Base-by-base conservation (phyloP, 2,329 filamentous ascomycete genomes). In the Sporothrix mexicana region DNA sequence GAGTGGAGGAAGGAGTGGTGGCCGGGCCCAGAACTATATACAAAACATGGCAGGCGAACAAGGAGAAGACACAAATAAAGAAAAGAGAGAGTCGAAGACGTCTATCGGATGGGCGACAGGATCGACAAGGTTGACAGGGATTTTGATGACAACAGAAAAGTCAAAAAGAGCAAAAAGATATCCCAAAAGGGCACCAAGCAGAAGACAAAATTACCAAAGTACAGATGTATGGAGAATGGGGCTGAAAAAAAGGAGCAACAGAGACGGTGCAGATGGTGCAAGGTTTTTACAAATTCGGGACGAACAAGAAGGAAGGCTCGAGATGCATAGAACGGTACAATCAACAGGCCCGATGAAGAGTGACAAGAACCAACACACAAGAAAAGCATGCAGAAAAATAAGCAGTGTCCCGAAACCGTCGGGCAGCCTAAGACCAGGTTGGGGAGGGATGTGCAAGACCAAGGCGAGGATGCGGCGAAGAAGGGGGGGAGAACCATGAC, bases 1-100 rank as follows among this genome's bases (percentile, higher is more conserved):
- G 43, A 6, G 20, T 25, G 36, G 36, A 25, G 61, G 36, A 45
- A 17, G 20, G 17, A 23, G n/a, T 10, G 20, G 41, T 25, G 41
- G 61, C 41, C 61, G 61, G 61, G 41, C 20, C 41, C 41, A n/a
- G n/a, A 20, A 66, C 41, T 66, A 66, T 66, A 66, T 66, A 66
- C 61, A 30, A 64, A 41, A 45, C 43, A 66, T 25, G 61, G 43
- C 41, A 66, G 57, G 23, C 25, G 23, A 17, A 43, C 9, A 62
- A 20, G 30, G 55, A 59, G 23, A 20, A 57, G 20, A 57, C 20
- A 23, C 9, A 25, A 20, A 13, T 8, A 23, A 25, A 57, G n/a
- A 25, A 23, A n/a, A 23, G 51, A 23, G 51, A 47, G 4, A 47
- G 45, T 47, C 17, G 10, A 20, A 53, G n/a, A 53, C 10, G n/a